Evolutionary conservation across 2,329 filamentous ascomycete species (phyloP), one percentile per base, ranked within the genome.

Genomic region (Fusarium palustre): DNA sequence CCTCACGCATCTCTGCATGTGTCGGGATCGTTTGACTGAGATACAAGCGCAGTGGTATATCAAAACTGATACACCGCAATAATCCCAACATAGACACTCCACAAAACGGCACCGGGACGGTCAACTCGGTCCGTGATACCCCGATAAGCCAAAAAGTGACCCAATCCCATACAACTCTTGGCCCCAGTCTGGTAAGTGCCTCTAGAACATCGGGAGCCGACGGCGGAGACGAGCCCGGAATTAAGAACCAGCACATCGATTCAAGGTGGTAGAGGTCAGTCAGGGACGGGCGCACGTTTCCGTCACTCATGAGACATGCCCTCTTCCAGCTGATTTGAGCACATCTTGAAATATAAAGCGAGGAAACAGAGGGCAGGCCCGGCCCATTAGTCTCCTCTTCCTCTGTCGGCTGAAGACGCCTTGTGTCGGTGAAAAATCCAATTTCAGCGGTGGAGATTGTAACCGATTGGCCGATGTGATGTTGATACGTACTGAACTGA

Each of bases 401-500:
- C 12, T 24, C n/a, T 38, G 25, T 59, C 67, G 68, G 68, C 50
- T 70, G 61, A 52, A 47, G 43, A 47, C 67, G 68, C 67, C 50
- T 70, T 68, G 59, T 48, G 46, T 70, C 68, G 68, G 68, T 68
- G 59, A 65, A 68, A 45, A 33, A 30, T 28, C 38, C n/a, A 42
- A 64, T 48, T 46, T 59, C 38, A 43, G 56, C 47, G 42, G 52
- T 64, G 52, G 53, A 47, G 43, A 52, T 43, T 25, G 12, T 12
- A 38, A 49, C 49, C 22, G 48, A 64, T 64, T 67, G 54, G 66
- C 20, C 45, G 50, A 45, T 15, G 28, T 20, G 28, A 25, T 13
- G 18, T 34, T 5, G 18, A 36, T 36, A 36, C 47, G 22, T 49
- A 36, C 47, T 24, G 49, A 45, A 39, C 36, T 45, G 20, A 45